Base-by-base conservation (phyloP, 1,139 yeast species). In the Ogataea hybrid region DNA sequence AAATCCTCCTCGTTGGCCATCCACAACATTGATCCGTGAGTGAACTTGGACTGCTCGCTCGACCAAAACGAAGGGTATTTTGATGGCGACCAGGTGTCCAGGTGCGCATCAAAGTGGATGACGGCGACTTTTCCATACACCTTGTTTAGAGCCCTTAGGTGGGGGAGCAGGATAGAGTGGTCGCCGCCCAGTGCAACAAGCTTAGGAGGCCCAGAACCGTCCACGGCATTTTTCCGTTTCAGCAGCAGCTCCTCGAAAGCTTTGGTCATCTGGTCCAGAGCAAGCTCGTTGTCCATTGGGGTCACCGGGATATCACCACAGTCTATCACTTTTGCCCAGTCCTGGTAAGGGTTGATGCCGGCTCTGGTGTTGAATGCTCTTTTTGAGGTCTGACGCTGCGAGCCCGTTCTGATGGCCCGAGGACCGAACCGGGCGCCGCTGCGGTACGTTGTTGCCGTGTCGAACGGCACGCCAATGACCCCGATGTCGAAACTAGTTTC, bases 361-460 rank as follows among this genome's bases (percentile, higher is more conserved):
- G 89, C 88, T 34, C 89, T 65, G 48, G 75, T 75, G 56, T 84
- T 84, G 64, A 76, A 84, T 1, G 88, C 89, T 46, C 90, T 68
- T 41, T 77, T 62, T 1, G 79, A 62, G 5, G 76, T 76, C 58
- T 84, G 92, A 56, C 94, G 71, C 63, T 81, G 87, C 1, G 89
- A 81, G 2, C 88, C 89, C 4, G 75, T 68, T 46, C 94, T 68
- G 39, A 84, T 80, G 3, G 88, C 86, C 39, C 85, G 67, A 3
- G 94, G 94, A 1, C 94, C 94, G 61, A 84, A 84, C 44, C 94
- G 67, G 5, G 94, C 89, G 15, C 92, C 90, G 0, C 87, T 76
- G 46, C 90, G 68, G 58, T 80, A 84, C 2, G 87, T 76, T 0
- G 79, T 79, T 0, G 88, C 89, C 4, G 90, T 83, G 55, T 84